Percentiles rank a stretch among this genome's conserved stretches.
Conservation (phyloP, 495 filamentous ascomycete species). For the Xylaria scruposa region DNA sequence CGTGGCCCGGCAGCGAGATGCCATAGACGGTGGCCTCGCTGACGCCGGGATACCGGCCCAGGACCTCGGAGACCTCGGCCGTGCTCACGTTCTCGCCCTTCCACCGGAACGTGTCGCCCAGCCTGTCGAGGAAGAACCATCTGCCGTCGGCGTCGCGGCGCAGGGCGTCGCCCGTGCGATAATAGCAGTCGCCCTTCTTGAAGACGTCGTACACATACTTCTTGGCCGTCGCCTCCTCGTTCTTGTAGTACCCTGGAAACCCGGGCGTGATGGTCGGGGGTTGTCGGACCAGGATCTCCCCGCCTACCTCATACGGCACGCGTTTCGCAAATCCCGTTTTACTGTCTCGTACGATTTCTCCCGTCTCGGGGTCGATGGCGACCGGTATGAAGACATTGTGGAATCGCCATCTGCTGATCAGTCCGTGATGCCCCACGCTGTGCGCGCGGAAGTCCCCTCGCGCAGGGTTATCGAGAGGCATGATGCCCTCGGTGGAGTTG, state of each 20-base stretch:
- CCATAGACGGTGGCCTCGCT: slow-evolving; percentile 83
- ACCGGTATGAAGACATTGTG: slow-evolving; percentile 68
- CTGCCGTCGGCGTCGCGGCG: slow-evolving; percentile 68
- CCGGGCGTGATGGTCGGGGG: slow-evolving; percentile 49
- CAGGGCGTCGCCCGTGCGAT: slow-evolving; percentile 76
- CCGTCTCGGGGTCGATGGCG: slow-evolving; percentile 69
- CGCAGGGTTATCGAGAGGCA: slow-evolving; percentile 64
- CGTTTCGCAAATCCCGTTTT: slow-evolving; percentile 71
- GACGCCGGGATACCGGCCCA: slow-evolving; percentile 70
- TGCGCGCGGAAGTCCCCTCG: slow-evolving; percentile 65
- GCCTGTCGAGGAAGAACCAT: slow-evolving; percentile 78
- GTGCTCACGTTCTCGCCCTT: slow-evolving; percentile 86
- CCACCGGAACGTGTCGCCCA: slow-evolving; percentile 85
- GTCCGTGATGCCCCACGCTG: slow-evolving; percentile 76
- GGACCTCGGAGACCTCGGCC: slow-evolving; percentile 72
- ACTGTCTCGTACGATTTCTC: slow-evolving; percentile 66
- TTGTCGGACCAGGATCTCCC: slow-evolving; percentile 76
- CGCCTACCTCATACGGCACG: slow-evolving; percentile 68
- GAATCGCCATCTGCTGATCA: slow-evolving; percentile 57
- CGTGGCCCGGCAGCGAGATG: slow-evolving; percentile 71
- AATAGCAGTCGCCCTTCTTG: slow-evolving; percentile 75
- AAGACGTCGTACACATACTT: slow-evolving; percentile 77
- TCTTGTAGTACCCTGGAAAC: slow-evolving; percentile 75
- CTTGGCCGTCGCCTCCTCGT: slow-evolving; percentile 68
- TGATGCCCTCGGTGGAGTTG: slow-evolving; percentile 69